These are phyloP conservation scores for Sextonia rubra DNA, from an alignment of 164 flowering plant genomes.

Conservation along the genomic window DNA sequence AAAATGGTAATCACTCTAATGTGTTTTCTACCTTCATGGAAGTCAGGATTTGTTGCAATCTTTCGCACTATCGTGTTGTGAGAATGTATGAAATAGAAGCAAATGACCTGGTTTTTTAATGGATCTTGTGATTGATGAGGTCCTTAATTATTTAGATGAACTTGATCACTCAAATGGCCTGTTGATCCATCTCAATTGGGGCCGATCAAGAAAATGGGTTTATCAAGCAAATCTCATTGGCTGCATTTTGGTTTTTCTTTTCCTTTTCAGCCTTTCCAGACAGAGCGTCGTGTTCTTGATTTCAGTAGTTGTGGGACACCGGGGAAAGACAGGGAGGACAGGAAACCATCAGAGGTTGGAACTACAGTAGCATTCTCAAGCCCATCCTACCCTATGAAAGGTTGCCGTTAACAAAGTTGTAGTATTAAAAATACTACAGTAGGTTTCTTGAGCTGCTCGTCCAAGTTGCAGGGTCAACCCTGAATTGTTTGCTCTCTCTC, in stretches of 20 bases:
- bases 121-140: too few species aligned
- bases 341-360: conserved; percentile 16
- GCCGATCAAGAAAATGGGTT: too few species aligned
- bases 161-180: too few species aligned
- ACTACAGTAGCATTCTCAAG: conserved; percentile 26
- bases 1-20: too few species aligned
- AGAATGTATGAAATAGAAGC: too few species aligned
- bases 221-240: background rate
- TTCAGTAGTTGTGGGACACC: conserved; percentile 77
- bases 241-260: background rate
- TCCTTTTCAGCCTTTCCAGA: conserved; percentile 29
- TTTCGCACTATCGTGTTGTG: too few species aligned
- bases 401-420: conserved; percentile 23
- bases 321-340: conserved; percentile 30
- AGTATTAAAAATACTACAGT: background rate
- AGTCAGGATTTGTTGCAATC: too few species aligned
- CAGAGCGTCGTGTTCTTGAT: conserved; percentile 64
- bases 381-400: conserved; percentile 43
- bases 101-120: too few species aligned
- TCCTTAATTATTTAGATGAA: too few species aligned
- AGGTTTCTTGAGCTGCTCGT: background rate
- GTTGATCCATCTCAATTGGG: too few species aligned
- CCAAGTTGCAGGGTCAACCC: background rate
- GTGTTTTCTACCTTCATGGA: too few species aligned
- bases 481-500: too few species aligned